Percentiles rank a stretch among this genome's conserved stretches.
These are phyloP conservation scores for Calophaca sinica DNA, from an alignment of 306 rosid genomes.

Conservation along the genomic window DNA sequence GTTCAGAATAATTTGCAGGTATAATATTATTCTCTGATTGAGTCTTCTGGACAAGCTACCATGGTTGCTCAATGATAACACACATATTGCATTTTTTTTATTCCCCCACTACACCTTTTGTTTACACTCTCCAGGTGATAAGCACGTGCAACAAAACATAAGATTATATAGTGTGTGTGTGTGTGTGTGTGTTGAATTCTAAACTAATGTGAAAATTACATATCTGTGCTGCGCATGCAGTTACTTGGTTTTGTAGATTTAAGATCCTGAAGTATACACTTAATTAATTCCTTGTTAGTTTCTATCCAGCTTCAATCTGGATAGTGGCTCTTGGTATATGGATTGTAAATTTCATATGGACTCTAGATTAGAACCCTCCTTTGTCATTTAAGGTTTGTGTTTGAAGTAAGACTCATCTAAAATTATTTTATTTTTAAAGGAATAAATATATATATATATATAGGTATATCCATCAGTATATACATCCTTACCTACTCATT, in stretches of 20 bases:
- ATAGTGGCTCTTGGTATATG: background rate
- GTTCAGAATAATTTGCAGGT: constrained; percentile 19
- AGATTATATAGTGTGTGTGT: background rate
- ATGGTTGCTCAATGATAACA: constrained; percentile 7
- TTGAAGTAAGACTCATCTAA: too few species aligned
- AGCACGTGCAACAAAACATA: background rate
- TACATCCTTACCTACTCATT: too few species aligned
- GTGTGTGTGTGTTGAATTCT: background rate
- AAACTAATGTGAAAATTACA: background rate
- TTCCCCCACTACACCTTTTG: background rate
- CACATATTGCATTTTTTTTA: background rate
- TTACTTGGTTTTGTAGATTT: constrained; percentile 16
- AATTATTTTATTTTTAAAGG: too few species aligned
- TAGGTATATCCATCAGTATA: too few species aligned
- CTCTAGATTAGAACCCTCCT: too few species aligned
- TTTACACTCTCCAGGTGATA: background rate
- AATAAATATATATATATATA: too few species aligned
- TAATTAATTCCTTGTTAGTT: background rate
- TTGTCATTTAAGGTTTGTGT: too few species aligned
- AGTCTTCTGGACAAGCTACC: constrained; percentile 33
- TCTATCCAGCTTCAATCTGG: background rate
- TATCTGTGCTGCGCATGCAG: background rate
- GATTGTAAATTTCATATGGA: background rate
- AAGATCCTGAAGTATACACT: constrained; percentile 28
- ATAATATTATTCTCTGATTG: constrained; percentile 8